Evolutionary conservation across 352 stramenopile species (phyloP), one percentile per base, ranked within the genome.

Genomic region (Pythium rhizo-oryzae): DNA sequence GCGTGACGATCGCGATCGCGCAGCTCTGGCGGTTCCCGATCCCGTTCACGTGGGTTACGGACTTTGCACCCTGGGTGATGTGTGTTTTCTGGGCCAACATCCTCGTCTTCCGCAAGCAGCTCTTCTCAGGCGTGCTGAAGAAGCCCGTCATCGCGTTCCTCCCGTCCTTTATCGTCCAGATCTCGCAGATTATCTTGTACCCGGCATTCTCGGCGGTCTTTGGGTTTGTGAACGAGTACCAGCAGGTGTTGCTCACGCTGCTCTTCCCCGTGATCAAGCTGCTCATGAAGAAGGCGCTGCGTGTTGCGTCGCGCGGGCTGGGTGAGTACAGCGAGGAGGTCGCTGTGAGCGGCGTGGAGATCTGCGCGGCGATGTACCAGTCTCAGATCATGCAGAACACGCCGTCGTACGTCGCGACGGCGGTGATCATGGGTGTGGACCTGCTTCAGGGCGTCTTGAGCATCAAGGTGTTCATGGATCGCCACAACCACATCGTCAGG

Each of bases 361-460:
- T 69, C 12, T 65, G 59, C 25, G 44, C 46, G 0, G n/a, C 55
- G 1, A 59, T 73, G n/a, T 73, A 68, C 39, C 67, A 73, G 47
- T 59, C 59, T 11, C 58, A 51, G 37, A 65, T 69, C 46, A 73
- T 69, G 59, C 59, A 73, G 25, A 65, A 19, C 21, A 58, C 49
- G 11, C 60, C 67, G 15, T 65, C 67, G 1, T 7, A 59, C 65
- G 15, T 33, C 18, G 6, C 47, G 9, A 54, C 59, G 0, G 46
- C 54, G 4, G 55, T 41, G 21, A 15, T 65, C 8, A 28, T 69
- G 5, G 63, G 68, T 4, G 11, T 72, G 3, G 66, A 72, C 43
- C 1, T 65, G 13, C 19, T 68, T 2, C 44, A 51, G 19, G 44
- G 44, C 8, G 9, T 24, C 8, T 12, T 51, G 18, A 24, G n/a